These are phyloP conservation scores for Euphrasia confusa DNA, from an alignment of 257 asterid genomes.

Conservation along the genomic window DNA sequence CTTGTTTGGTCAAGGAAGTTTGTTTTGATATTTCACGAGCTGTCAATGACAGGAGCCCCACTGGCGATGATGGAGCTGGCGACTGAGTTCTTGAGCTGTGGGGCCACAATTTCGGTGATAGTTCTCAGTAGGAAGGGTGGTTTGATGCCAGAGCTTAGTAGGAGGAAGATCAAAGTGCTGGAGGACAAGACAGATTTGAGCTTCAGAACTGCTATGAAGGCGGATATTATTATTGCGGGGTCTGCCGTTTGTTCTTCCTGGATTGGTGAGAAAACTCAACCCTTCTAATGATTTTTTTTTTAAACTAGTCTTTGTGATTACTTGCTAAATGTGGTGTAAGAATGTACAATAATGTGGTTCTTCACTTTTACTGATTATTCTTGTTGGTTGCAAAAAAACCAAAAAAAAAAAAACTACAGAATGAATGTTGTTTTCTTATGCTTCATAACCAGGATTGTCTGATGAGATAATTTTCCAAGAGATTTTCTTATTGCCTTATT, in stretches of 20 bases:
- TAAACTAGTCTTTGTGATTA: background rate
- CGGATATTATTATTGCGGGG: slow-evolving; percentile 93
- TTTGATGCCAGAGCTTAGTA: slow-evolving; percentile 70
- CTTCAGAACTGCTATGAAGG: slow-evolving; percentile 91
- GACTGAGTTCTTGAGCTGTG: slow-evolving; percentile 92
- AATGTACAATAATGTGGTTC: background rate
- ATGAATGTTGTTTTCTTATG: background rate
- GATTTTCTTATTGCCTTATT: too few relatives aligned
- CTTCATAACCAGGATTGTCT: too few relatives aligned
- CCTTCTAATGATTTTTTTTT: slow-evolving; percentile 16
- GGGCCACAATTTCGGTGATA: slow-evolving; percentile 79
- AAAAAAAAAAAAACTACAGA: background rate
- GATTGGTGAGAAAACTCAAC: slow-evolving; percentile 64
- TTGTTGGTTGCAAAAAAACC: background rate
- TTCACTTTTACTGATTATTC: slow-evolving; percentile 9
- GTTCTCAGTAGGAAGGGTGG: slow-evolving; percentile 85
- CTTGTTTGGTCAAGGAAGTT: slow-evolving; percentile 97
- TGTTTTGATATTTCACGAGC: slow-evolving; percentile 87
- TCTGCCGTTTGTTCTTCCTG: slow-evolving; percentile 93
- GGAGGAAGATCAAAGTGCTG: slow-evolving; percentile 89
- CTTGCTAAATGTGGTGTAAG: background rate
- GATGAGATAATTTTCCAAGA: too few relatives aligned
- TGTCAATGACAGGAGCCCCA: slow-evolving; percentile 98
- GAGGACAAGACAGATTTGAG: slow-evolving; percentile 72
- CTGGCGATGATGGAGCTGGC: slow-evolving; percentile 99